Evolutionary conservation across 2,329 filamentous ascomycete genomes (phyloP), one percentile per base, ranked within the genome.

Genomic region (Exserohilum rostratum): DNA sequence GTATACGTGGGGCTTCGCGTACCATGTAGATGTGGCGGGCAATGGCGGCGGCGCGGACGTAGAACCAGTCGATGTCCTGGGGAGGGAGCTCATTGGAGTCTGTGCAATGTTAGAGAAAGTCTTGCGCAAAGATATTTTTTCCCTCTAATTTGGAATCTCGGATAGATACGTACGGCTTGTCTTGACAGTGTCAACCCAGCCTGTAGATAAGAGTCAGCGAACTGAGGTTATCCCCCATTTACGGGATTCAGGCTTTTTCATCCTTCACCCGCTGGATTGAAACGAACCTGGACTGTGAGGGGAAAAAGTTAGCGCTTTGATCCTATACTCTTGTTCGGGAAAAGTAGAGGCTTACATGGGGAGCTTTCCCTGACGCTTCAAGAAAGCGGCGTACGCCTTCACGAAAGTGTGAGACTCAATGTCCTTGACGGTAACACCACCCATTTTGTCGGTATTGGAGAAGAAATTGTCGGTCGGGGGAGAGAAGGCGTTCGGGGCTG

Each of bases 111-210:
- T 60, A 71, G 62, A 34, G n/a, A 15, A 20, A 25, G 5, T 10
- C 17, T 30, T 30, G 25, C 25, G 27, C 25, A 17, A 13, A 13
- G 9, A 17, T 17, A 3, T n/a, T 31, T 29, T 43, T 12, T 10
- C 30, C 6, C 2, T 17, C 25, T 46, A 44, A 40, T 15, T 3
- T 29, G 15, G n/a, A 49, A 20, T 13, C 18, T 20, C n/a, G 17
- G 20, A 10, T 42, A 35, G 35, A 55, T 50, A 71, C 71, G 49
- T 69, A 74, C 72, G 72, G 58, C 91, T 93, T 72, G 93, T 97
- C 90, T 99, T 99, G 84, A 98, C 95, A 77, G 93, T 97, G 80
- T 99, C 95, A 80, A 97, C 93, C 93, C 93, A 98, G 85, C 91
- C 92, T 96, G 79, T 80, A 82, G 78, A 80, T 76, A 74, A 73